Base-by-base conservation (phyloP, 306 rosid species). In the Betula pendula region DNA sequence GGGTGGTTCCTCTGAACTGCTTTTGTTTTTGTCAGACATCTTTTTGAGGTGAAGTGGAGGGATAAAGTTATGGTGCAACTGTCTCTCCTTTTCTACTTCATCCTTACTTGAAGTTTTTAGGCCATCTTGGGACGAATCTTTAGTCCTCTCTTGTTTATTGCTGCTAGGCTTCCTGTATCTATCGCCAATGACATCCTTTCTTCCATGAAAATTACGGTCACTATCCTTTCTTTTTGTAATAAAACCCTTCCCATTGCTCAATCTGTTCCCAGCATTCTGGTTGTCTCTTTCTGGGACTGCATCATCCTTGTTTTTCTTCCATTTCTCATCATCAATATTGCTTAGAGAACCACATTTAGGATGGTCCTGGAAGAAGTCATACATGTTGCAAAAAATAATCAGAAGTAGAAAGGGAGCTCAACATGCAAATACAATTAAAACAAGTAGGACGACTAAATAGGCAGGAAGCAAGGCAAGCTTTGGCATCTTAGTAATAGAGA, bases 11-110 rank as follows among this genome's bases (percentile, higher is more conserved):
- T 60, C 82, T 19, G n/a, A 49, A 68, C 22, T 75, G 51, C n/a
- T 74, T 78, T 79, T 80, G 25, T 56, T 48, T 77, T 65, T 78
- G 35, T 40, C 83, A 16, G 85, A 58, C 29, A 75, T 89, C 5
- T 74, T 75, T 82, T 84, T 89, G 75, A 81, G 82, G 82, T 90
- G 92, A 53, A 97, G 99, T 0, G 99, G 97, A 22, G 87, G 88
- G 55, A 82, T 15, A 17, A 63, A 58, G 80, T 71, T 79, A 58
- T 49, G 62, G 77, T 77, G 24, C 69, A 73, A 81, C 74, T 90
- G 90, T 67, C n/a, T n/a, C n/a, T n/a, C n/a, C n/a, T n/a, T n/a
- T n/a, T n/a, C n/a, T n/a, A n/a, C n/a, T n/a, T n/a, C n/a, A n/a
- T n/a, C n/a, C n/a, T n/a, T n/a, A n/a, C n/a, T n/a, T n/a, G 84